Percentiles rank a stretch among this genome's conserved stretches.
Conservation (phyloP, 192 early-diverging fungal genomes). For the Borealophlyctis nickersoniae region DNA sequence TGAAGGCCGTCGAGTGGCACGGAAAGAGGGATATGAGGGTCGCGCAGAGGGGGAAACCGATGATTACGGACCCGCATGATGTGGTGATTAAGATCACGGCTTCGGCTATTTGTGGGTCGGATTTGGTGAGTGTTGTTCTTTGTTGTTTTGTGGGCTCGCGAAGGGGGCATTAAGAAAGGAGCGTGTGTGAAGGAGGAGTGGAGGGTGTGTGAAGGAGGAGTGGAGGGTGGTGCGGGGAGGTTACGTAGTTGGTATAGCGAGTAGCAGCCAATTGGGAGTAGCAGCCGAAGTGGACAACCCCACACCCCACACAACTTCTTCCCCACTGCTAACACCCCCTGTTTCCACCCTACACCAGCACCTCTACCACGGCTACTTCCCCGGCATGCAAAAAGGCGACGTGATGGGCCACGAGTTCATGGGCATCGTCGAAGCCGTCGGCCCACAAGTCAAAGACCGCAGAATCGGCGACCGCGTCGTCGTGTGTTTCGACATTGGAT, state of each 20-base stretch:
- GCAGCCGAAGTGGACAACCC: too few species aligned
- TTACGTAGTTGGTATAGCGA: too few species aligned
- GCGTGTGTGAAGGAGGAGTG: too few species aligned
- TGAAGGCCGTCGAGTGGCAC: not conserved
- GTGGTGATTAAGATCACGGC: constrained; percentile 42
- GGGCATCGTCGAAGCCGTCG: constrained; percentile 46
- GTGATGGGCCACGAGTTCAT: constrained; percentile 53
- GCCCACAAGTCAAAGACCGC: constrained; percentile 35
- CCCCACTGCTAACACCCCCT: not conserved
- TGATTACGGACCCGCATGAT: constrained; percentile 40
- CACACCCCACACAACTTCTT: too few species aligned
- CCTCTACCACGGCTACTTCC: not conserved
- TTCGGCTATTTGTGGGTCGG: constrained; percentile 49
- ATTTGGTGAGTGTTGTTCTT: constrained; percentile 19
- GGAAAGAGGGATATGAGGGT: not conserved
- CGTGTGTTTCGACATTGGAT: constrained; percentile 43
- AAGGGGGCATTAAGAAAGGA: too few species aligned
- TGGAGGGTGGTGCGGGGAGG: too few species aligned
- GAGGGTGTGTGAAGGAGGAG: too few species aligned
- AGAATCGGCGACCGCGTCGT: constrained; percentile 51
- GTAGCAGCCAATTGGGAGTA: too few species aligned
- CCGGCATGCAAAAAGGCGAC: constrained; percentile 21
- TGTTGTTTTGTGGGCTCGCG: not conserved
- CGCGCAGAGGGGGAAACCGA: constrained; percentile 10
- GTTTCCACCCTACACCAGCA: not conserved